Evolutionary conservation across 192 early-diverging fungal species (phyloP), one percentile per base, ranked within the genome.

Genomic region (Entomortierella beljakovae): DNA sequence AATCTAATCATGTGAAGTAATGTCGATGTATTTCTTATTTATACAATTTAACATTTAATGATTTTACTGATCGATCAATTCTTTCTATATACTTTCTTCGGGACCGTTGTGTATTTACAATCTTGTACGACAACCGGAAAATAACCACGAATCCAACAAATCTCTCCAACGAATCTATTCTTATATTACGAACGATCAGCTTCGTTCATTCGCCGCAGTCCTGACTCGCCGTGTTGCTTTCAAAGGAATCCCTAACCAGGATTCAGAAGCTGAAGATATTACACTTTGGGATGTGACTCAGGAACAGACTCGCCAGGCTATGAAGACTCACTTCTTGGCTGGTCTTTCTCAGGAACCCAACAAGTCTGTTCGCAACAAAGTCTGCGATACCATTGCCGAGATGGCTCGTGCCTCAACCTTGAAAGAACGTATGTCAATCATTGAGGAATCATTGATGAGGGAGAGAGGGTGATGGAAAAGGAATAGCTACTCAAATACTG

Each of bases 331-430:
- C 68, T 89, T 99, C 22, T 81, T 99, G 57, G 82, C 88, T 22
- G 89, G 95, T 23, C 87, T 99, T 37, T 83, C 87, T 26, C 84
- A 88, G 51, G 97, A 99, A 81, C 82, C 83, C 25, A 90, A 90
- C 59, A 74, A 83, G 64, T 83, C 83, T 13, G 91, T 94, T 28
- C 90, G 96, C 46, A 92, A 96, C 81, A 99, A 98, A 85, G 86
- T 99, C 52, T 94, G 92, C 77, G 97, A 99, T 81, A 93, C 96
- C 26, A 92, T 98, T 75, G 84, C 97, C 18, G 96, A 99, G 71
- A 86, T 99, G 51, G 89, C 92, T 66, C 90, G 89, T 73, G 85
- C 87, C 59, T 80, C 83, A 42, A 67, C 83, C 11, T 43, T 66
- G 52, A 85, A 83, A 65, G 83, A 80, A 51, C 83, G 87, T 88